Percentiles rank a stretch among this genome's conserved stretches.
Conservation (phyloP, 306 rosid species). For the Astragalus membranaceus region DNA sequence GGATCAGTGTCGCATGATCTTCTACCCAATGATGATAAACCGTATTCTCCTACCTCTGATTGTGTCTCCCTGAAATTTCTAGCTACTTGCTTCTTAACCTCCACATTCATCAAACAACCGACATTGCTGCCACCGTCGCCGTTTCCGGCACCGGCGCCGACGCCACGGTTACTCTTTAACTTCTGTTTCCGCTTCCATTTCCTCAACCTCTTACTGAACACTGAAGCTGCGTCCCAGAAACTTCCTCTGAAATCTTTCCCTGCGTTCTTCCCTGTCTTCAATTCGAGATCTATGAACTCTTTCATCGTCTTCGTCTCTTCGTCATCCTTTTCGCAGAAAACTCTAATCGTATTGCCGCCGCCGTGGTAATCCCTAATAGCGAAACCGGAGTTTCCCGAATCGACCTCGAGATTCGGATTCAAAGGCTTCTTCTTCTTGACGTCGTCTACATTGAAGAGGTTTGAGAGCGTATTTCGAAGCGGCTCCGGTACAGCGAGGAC, state of each 20-base stretch:
- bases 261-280: no score
- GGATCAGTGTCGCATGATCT: conserved; percentile 89
- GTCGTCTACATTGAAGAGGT: no score
- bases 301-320: no score
- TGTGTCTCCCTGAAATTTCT: conserved; percentile 53
- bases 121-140: not conserved
- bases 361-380: no score
- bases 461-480: no score
- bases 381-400: no score
- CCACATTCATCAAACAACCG: conserved; percentile 7
- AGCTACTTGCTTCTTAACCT: conserved; percentile 15
- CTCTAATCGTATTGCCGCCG: no score
- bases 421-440: no score
- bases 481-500: no score
- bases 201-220: conserved; percentile 56
- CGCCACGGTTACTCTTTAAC: conserved; percentile 29
- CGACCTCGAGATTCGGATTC: no score
- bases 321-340: no score
- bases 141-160: not conserved
- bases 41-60: conserved; percentile 78
- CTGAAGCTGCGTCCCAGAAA: conserved; percentile 69
- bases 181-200: conserved; percentile 70
- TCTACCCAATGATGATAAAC: conserved; percentile 41
- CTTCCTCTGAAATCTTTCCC: conserved; percentile 70
- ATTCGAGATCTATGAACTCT: no score